Percentiles rank a stretch among this genome's conserved stretches.
Conservation (phyloP, 2,329 filamentous ascomycete species). For the Phialocephala subalpina region DNA sequence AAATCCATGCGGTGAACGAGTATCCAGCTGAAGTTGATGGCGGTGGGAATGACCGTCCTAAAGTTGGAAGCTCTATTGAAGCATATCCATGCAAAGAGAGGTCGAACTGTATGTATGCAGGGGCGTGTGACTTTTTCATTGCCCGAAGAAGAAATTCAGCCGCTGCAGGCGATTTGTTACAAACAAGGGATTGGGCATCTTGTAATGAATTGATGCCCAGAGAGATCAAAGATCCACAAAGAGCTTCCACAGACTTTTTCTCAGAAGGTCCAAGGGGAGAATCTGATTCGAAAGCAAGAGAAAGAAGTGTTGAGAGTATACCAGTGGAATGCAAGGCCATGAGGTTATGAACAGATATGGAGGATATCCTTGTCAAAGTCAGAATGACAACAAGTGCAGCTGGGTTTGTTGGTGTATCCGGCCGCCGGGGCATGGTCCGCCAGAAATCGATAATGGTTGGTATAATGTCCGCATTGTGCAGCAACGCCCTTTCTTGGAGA, state of each 20-base stretch:
- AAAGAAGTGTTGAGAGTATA: constrained; percentile 71
- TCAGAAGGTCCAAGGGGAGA: constrained; percentile 63
- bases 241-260: constrained; percentile 64
- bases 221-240: constrained; percentile 75
- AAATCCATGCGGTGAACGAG: constrained; percentile 88
- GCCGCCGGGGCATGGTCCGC: constrained; percentile 64
- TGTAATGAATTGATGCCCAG: constrained; percentile 83
- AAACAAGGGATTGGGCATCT: constrained; percentile 79
- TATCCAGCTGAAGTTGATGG: constrained; percentile 79
- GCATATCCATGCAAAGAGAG: constrained; percentile 87
- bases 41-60: constrained; percentile 87
- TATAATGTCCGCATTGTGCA: constrained; percentile 70
- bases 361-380: constrained; percentile 51
- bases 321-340: constrained; percentile 76
- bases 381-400: constrained; percentile 69
- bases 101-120: constrained; percentile 93
- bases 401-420: constrained; percentile 53
- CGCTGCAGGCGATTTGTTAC: constrained; percentile 58
- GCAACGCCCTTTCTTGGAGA: constrained; percentile 57
- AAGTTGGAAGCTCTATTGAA: constrained; percentile 87
- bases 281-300: constrained; percentile 63
- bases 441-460: constrained; percentile 69
- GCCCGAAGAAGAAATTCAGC: constrained; percentile 78
- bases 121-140: constrained; percentile 76
- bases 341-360: constrained; percentile 75